Evolutionary conservation across 139 green algal genomes (phyloP).

Genomic region (Auxenochlorella pyrenoidosa): DNA sequence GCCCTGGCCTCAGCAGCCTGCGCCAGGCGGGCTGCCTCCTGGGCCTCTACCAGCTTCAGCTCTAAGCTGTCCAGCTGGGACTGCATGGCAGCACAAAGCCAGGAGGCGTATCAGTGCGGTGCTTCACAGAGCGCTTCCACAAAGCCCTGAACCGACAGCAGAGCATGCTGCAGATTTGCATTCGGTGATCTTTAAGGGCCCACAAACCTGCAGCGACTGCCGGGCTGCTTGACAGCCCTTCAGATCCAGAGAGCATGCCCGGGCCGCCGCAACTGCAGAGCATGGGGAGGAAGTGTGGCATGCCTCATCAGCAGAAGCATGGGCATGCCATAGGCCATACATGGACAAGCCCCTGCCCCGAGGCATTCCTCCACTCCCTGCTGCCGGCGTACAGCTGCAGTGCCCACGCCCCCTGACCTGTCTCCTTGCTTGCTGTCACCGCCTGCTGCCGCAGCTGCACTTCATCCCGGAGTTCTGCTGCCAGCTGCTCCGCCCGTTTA

Average conservation of each 20-base stretch:
- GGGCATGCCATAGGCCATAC: background rate
- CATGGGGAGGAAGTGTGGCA: background rate
- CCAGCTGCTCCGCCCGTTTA: background rate
- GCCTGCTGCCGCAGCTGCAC: background rate
- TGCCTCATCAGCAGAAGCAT: background rate
- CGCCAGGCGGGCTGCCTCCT: background rate
- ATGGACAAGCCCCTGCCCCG: background rate
- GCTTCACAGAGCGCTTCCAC: background rate
- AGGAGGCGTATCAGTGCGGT: background rate
- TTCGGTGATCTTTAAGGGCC: too few relatives aligned
- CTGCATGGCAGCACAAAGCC: background rate
- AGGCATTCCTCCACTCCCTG: background rate
- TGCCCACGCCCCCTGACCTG: background rate
- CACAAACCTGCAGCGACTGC: background rate
- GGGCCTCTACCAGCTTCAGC: background rate
- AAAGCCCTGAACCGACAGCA: background rate
- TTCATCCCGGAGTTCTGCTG: background rate
- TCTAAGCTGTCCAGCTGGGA: background rate
- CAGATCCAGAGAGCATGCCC: background rate
- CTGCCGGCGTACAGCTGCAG: background rate
- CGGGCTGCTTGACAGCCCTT: background rate
- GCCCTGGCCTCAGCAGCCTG: background rate
- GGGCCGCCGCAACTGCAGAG: background rate
- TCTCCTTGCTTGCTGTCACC: background rate
- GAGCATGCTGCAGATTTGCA: too few relatives aligned